These are phyloP conservation scores for Globisporangium perplexum DNA, from an alignment of 352 stramenopile species.

Conservation along the genomic window DNA sequence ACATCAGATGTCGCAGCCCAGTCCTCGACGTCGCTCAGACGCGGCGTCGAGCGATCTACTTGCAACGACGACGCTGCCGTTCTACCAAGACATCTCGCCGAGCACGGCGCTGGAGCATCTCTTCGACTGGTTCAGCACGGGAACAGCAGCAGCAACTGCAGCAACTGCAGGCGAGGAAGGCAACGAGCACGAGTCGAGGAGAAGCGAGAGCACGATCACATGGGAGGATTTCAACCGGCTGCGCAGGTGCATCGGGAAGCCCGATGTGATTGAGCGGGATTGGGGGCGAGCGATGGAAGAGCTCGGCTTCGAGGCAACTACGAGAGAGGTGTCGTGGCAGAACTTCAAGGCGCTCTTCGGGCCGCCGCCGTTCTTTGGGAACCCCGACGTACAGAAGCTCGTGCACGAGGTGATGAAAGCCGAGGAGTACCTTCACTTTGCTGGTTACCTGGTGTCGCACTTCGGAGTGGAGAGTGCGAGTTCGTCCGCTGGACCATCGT, in stretches of 20 bases:
- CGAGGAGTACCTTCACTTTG: conserved; percentile 40
- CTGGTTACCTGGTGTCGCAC: conserved; percentile 26
- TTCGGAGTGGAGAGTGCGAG: conserved; percentile 19
- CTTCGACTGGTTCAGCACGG: conserved; percentile 30
- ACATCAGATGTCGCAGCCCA: conserved; percentile 31
- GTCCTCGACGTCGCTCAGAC: conserved; percentile 22
- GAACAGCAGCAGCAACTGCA: neutral
- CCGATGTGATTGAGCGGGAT: conserved; percentile 15
- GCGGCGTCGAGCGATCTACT: conserved; percentile 7
- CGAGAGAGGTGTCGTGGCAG: conserved; percentile 17
- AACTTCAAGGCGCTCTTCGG: conserved; percentile 59
- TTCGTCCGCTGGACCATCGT: neutral
- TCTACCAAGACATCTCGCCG: conserved; percentile 49
- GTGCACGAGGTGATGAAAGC: conserved; percentile 35
- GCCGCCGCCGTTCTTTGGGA: conserved; percentile 49
- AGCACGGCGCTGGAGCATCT: conserved; percentile 32
- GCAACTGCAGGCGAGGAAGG: neutral
- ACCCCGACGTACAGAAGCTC: conserved; percentile 26
- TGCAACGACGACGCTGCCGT: conserved; percentile 36
- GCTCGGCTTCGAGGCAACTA: conserved; percentile 14
- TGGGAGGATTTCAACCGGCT: conserved; percentile 35
- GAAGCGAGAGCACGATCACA: conserved; percentile 5
- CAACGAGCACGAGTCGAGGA: neutral
- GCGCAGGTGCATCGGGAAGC: conserved; percentile 28
- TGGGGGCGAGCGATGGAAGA: conserved; percentile 40